Percentiles rank a stretch among this genome's conserved stretches.
These are phyloP conservation scores for Metroxylon sagu DNA, from an alignment of 176 grass and related monocot species.

Conservation along the genomic window DNA sequence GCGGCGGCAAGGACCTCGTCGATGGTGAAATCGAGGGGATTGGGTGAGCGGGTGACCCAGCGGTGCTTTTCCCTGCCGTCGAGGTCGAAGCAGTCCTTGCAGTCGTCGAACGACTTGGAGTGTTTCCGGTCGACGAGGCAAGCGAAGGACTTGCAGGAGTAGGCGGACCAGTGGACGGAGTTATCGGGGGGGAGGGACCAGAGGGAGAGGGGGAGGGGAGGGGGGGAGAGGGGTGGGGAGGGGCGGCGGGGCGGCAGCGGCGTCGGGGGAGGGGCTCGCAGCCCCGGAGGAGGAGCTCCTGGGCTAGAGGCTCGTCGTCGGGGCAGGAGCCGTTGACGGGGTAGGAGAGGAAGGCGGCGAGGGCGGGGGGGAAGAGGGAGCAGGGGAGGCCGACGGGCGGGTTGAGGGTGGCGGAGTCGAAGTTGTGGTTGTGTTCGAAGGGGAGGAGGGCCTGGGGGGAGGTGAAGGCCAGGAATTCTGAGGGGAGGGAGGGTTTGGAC, in stretches of 20 bases:
- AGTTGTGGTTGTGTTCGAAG: constrained; percentile 27
- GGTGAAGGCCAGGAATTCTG: too few species aligned
- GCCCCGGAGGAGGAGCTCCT: constrained; percentile 27
- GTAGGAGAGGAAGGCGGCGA: constrained; percentile 32
- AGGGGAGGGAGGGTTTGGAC: constrained; percentile 3
- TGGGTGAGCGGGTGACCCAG: constrained; percentile 20
- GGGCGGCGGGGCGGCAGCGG: constrained; percentile 23
- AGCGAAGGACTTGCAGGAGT: constrained; percentile 31
- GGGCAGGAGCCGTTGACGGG: constrained; percentile 36
- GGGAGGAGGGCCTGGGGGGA: too few species aligned
- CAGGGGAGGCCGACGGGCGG: constrained; percentile 30
- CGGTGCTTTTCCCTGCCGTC: constrained; percentile 16
- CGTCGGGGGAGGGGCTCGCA: constrained; percentile 34
- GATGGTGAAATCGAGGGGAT: constrained; percentile 28
- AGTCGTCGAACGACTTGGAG: constrained; percentile 29
- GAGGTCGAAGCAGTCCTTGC: constrained; percentile 39
- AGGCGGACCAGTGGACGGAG: constrained; percentile 30
- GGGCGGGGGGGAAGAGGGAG: constrained; percentile 19
- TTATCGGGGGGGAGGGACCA: constrained; percentile 23
- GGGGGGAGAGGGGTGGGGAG: constrained; percentile 11
- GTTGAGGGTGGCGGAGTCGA: constrained; percentile 20
- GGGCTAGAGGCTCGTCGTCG: constrained; percentile 22
- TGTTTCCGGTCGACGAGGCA: constrained; percentile 29
- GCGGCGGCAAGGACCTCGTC: constrained; percentile 20
- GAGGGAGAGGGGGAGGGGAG: too few species aligned